Evolutionary conservation across 495 filamentous ascomycete genomes (phyloP).

Genomic region (Tuber calosporum): DNA sequence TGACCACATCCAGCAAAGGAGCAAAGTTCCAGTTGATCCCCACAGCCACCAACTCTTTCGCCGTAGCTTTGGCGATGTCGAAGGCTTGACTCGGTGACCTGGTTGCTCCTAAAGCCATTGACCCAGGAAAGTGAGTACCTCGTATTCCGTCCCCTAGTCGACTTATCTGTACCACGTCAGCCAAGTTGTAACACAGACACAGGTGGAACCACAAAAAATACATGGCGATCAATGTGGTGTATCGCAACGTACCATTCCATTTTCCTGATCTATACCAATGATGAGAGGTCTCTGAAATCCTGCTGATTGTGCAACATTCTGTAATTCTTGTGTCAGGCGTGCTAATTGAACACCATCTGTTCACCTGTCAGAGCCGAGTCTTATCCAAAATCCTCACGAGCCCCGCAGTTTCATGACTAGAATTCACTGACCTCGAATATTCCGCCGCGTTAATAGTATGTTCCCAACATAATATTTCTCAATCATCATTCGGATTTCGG

Average conservation of each 20-base stretch:
- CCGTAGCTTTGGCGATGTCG: conserved; percentile 43
- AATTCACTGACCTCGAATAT: conserved; percentile 36
- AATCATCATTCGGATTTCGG: conserved; percentile 42
- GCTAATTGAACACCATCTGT: conserved; percentile 40
- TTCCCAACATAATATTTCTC: conserved; percentile 43
- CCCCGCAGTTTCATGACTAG: neutral
- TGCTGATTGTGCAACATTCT: conserved; percentile 40
- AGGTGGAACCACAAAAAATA: conserved; percentile 9
- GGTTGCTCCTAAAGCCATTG: conserved; percentile 43
- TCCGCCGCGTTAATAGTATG: conserved; percentile 38
- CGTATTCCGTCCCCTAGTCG: conserved; percentile 41
- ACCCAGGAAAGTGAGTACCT: conserved; percentile 42
- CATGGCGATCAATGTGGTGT: conserved; percentile 9
- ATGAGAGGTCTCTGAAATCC: conserved; percentile 42
- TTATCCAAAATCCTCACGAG: neutral
- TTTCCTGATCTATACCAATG: conserved; percentile 43
- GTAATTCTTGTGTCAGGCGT: conserved; percentile 40
- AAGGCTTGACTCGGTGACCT: conserved; percentile 41
- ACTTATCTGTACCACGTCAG: conserved; percentile 40
- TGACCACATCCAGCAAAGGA: conserved; percentile 42
- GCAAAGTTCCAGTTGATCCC: conserved; percentile 44
- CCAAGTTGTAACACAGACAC: conserved; percentile 12
- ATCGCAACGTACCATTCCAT: conserved; percentile 41
- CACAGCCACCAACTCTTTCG: conserved; percentile 40
- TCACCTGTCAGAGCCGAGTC: conserved; percentile 14